Percentiles rank a stretch among this genome's conserved stretches.
Conservation (phyloP, 208 protist species). For the Herpetomonas tarakana region DNA sequence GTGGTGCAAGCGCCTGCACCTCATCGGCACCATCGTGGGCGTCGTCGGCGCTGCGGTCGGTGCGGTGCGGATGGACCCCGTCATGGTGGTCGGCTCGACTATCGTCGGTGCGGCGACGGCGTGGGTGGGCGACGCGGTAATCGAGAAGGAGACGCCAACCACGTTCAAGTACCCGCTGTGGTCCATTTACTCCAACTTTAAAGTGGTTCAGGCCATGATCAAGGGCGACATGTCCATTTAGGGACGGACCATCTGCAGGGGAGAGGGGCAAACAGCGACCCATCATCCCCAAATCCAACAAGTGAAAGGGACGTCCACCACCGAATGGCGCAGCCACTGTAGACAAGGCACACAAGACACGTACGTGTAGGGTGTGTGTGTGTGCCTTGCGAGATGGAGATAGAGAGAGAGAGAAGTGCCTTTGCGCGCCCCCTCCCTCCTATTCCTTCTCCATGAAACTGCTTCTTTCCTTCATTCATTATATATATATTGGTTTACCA, state of each 20-base stretch:
- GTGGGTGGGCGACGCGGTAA: constrained; percentile 37
- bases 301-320: no score
- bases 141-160: constrained; percentile 41
- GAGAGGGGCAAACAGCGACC: constrained; percentile 1
- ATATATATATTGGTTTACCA: no score
- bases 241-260: not conserved
- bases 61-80: constrained; percentile 8
- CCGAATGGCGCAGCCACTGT: no score
- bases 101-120: constrained; percentile 26
- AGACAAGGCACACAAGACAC: no score
- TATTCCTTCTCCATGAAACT: no score
- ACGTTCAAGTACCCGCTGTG: constrained; percentile 50
- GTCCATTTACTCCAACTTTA: constrained; percentile 48
- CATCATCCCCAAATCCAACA: no score
- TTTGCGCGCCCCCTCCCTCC: no score
- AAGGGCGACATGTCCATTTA: constrained; percentile 43
- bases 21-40: constrained; percentile 38
- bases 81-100: constrained; percentile 13
- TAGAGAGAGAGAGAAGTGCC: no score
- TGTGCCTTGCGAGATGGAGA: no score
- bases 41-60: constrained; percentile 19
- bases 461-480: no score
- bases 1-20: constrained; percentile 40
- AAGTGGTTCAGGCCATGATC: constrained; percentile 43
- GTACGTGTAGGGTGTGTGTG: no score